Percentiles rank a stretch among this genome's conserved stretches.
These are phyloP conservation scores for Fusarium odoratissimum DNA, from an alignment of 2,329 filamentous ascomycete species.

Conservation along the genomic window DNA sequence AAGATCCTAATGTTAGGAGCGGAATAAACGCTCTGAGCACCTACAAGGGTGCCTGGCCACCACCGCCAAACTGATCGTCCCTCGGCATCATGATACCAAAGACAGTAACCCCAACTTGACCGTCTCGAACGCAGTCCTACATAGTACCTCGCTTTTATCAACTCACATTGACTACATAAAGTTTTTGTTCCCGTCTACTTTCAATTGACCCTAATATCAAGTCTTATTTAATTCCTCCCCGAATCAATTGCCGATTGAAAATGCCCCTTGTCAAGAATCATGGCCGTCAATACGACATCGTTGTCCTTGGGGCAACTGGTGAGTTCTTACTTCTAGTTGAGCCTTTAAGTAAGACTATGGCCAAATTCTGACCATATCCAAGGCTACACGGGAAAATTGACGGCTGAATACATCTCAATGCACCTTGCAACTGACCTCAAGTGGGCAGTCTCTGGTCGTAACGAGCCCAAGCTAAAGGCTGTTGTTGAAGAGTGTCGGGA, in stretches of 20 bases:
- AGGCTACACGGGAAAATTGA: conserved; percentile 86
- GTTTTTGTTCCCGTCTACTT: background rate
- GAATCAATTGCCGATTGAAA: conserved; percentile 1
- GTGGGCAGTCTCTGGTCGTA: conserved; percentile 90
- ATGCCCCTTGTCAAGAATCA: conserved; percentile 63
- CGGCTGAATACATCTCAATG: conserved; percentile 78
- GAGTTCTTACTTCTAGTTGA: conserved; percentile 29
- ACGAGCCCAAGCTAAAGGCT: conserved; percentile 76
- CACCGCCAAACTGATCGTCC: background rate
- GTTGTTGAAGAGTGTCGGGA: conserved; percentile 74
- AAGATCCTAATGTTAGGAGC: conserved; percentile 30
- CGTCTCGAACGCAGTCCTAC: conserved; percentile 6
- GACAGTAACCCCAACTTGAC: conserved; percentile 5
- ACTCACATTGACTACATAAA: background rate
- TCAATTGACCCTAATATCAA: background rate
- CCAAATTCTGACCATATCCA: conserved; percentile 19
- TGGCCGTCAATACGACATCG: conserved; percentile 65
- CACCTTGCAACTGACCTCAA: conserved; percentile 79
- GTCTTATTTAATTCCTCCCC: background rate
- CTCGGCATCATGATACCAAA: conserved; percentile 29
- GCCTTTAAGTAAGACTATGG: background rate
- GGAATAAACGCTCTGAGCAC: background rate
- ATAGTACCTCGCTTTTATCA: background rate
- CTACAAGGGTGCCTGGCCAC: conserved; percentile 9
- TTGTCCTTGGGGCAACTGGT: conserved; percentile 70